These are phyloP conservation scores for Aureobasidium subglaciale DNA, from an alignment of 2,329 filamentous ascomycete genomes.

Conservation along the genomic window DNA sequence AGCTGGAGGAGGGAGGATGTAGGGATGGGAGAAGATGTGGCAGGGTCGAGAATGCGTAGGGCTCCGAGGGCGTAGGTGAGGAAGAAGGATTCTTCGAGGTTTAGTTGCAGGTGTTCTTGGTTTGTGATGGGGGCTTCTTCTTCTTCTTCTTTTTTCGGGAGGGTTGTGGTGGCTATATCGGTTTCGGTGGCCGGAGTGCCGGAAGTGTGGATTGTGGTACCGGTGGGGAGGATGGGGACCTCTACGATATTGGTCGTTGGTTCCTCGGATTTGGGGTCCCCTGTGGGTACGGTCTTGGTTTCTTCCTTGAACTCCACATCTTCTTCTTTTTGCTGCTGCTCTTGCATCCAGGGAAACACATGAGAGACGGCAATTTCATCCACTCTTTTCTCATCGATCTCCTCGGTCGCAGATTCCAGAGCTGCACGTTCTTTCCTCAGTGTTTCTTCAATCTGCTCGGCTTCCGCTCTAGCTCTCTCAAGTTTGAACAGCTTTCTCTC, in stretches of 20 bases:
- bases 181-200: not conserved
- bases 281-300: not conserved
- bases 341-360: conserved; percentile 16
- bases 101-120: conserved; percentile 86
- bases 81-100: conserved; percentile 86
- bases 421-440: conserved; percentile 45
- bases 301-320: not conserved
- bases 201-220: not conserved
- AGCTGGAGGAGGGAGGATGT: conserved; percentile 51
- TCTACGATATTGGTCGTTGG: not conserved
- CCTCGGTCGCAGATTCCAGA: not conserved
- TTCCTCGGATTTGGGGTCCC: not conserved
- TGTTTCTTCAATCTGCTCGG: conserved; percentile 72
- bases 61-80: conserved; percentile 72
- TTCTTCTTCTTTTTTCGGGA: no score
- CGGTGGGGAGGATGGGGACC: not conserved
- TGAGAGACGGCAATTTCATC: not conserved
- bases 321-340: not conserved
- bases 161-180: not conserved
- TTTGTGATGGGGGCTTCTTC: conserved; percentile 28
- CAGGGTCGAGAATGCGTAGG: conserved; percentile 47
- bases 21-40: conserved; percentile 25
- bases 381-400: not conserved
- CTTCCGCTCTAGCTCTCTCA: conserved; percentile 81
- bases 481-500: conserved; percentile 81